Percentiles rank a stretch among this genome's conserved stretches.
These are phyloP conservation scores for Solanum tacnaense DNA, from an alignment of 257 asterid species.

Conservation along the genomic window DNA sequence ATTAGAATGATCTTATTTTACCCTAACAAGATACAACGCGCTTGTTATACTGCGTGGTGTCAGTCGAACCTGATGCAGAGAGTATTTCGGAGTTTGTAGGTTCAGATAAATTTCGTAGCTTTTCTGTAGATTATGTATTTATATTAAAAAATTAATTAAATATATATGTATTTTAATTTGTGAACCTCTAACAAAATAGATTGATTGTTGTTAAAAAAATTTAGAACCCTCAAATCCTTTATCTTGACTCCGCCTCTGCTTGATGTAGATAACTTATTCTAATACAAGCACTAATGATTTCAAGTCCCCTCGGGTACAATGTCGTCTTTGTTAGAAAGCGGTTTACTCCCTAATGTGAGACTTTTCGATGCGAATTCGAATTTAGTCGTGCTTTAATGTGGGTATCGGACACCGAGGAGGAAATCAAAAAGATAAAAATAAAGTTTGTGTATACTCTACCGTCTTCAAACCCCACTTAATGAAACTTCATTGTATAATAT, in stretches of 20 bases:
- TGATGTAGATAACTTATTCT: not conserved
- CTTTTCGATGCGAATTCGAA: rapidly evolving
- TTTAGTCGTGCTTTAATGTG: not conserved
- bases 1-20: not conserved
- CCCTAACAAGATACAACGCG: not conserved
- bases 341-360: not conserved
- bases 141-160: too few species aligned
- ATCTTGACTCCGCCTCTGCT: not conserved
- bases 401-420: rapidly evolving
- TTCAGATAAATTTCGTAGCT: rapidly evolving
- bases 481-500: too few species aligned
- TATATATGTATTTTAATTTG: too few species aligned
- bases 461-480: not conserved
- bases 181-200: too few species aligned
- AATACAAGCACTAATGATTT: too few species aligned
- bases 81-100: not conserved
- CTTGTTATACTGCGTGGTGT: not conserved
- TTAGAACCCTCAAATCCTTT: too few species aligned
- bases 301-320: not conserved
- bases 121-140: rapidly evolving
- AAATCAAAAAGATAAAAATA: too few species aligned
- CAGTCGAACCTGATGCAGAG: not conserved
- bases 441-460: not conserved
- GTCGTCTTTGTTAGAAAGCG: not conserved
- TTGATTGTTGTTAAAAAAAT: too few species aligned